Conservation (phyloP, 495 filamentous ascomycete species). For the Neohortaea acidophila region DNA sequence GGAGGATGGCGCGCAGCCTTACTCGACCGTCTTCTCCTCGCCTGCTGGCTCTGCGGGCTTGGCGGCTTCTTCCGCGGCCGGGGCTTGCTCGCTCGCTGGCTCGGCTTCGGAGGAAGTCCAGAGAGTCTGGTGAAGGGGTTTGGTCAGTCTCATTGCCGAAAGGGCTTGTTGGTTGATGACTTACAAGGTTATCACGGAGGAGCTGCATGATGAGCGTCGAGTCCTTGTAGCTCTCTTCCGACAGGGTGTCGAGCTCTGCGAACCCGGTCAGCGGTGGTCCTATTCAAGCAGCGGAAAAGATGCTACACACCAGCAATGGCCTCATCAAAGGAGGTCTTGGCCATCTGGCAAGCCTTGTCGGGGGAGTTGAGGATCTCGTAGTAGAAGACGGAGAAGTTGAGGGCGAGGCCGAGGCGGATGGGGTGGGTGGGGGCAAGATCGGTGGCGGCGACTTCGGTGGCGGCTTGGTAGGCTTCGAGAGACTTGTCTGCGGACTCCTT, state of each 20-base stretch:
- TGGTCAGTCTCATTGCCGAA: not conserved
- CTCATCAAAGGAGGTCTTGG: conserved; percentile 98
- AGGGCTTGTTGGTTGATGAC: conserved; percentile 20
- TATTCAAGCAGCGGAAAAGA: not conserved
- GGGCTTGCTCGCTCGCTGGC: conserved; percentile 43
- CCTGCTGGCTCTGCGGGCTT: conserved; percentile 31
- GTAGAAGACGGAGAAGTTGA: conserved; percentile 99
- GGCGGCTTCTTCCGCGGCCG: conserved; percentile 42
- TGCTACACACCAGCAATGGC: conserved; percentile 56
- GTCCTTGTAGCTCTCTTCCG: conserved; percentile 99
- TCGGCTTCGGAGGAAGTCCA: conserved; percentile 99
- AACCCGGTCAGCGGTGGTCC: not conserved
- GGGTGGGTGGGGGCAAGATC: conserved; percentile 97
- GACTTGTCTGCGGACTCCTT: conserved; percentile 91
- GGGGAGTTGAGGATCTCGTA: conserved; percentile 99
- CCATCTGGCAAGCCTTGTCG: conserved; percentile 95
- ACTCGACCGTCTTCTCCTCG: conserved; percentile 14
- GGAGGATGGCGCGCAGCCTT: not conserved
- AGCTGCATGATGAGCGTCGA: conserved; percentile 99
- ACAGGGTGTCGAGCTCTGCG: conserved; percentile 90
- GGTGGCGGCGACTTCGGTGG: conserved; percentile 94
- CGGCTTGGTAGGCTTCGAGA: conserved; percentile 99
- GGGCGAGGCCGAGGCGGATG: conserved; percentile 91
- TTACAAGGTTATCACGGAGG: conserved; percentile 92
- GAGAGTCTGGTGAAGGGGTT: conserved; percentile 53